Percentiles rank a stretch among this genome's conserved stretches.
phyloP scores from a whole-genome alignment of 1,284 basidiomycete genomes.

The Coriolopsis trogii region DNA sequence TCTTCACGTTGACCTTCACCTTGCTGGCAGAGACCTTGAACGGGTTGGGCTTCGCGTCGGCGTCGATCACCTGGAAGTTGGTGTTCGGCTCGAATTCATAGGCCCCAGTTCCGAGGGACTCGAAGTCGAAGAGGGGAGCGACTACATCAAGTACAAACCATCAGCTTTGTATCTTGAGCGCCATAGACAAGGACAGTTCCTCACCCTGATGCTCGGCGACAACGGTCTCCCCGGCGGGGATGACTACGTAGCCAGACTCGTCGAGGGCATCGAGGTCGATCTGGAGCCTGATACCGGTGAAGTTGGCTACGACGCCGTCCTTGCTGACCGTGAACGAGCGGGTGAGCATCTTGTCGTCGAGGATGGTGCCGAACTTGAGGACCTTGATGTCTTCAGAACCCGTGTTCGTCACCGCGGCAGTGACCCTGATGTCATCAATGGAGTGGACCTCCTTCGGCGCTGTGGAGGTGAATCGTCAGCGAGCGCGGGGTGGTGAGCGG shows the following conservation, averaged over 20 bases:
- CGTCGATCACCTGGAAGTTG: conserved; percentile 25
- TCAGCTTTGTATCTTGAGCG: no score
- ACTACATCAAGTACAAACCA: conserved; percentile 5
- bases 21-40: conserved; percentile 16
- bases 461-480: neutral
- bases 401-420: conserved; percentile 42
- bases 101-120: conserved; percentile 24
- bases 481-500: neutral
- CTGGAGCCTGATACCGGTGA: conserved; percentile 47
- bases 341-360: conserved; percentile 46
- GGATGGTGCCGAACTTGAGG: conserved; percentile 46
- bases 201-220: conserved; percentile 43
- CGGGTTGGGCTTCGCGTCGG: conserved; percentile 16
- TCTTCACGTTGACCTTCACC: conserved; percentile 21
- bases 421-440: conserved; percentile 42
- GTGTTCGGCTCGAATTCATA: conserved; percentile 19
- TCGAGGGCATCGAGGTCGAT: conserved; percentile 38
- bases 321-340: conserved; percentile 47
- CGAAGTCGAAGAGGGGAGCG: conserved; percentile 29
- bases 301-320: conserved; percentile 40
- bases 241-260: conserved; percentile 43
- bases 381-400: conserved; percentile 42
- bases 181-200: neutral
- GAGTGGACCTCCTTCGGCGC: conserved; percentile 36
- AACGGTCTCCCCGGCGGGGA: conserved; percentile 43